Evolutionary conservation across 2,329 filamentous ascomycete genomes (phyloP).

Genomic region (Fusarium concolor): DNA sequence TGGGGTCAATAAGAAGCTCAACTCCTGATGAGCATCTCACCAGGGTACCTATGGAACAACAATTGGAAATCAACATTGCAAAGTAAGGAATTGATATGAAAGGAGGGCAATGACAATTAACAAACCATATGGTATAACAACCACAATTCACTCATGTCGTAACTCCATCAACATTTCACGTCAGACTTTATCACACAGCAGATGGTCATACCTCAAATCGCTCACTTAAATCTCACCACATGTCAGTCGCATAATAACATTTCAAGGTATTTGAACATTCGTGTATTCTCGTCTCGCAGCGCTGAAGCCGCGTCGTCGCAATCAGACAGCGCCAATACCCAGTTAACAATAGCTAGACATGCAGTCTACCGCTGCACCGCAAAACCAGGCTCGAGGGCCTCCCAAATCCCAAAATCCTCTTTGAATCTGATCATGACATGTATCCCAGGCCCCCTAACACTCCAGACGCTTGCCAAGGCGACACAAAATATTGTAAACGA

Average conservation of each 20-base stretch:
- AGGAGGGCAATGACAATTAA: neutral
- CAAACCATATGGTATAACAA: neutral
- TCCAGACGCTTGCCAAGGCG: constrained; percentile 49
- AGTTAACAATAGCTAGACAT: constrained; percentile 49
- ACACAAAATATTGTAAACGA: constrained; percentile 42
- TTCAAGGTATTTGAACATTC: constrained; percentile 47
- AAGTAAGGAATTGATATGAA: neutral
- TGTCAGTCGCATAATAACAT: neutral
- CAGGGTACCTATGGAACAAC: too few relatives aligned
- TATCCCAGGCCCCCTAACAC: constrained; percentile 44
- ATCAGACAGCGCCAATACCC: constrained; percentile 50
- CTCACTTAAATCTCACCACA: neutral
- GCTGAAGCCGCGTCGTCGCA: constrained; percentile 48
- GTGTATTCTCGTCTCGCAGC: constrained; percentile 55
- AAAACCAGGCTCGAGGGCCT: constrained; percentile 54
- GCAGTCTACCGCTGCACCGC: constrained; percentile 48
- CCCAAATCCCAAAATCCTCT: constrained; percentile 48
- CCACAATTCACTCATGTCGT: neutral
- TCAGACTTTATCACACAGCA: neutral
- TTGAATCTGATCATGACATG: constrained; percentile 51
- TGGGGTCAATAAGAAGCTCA: neutral
- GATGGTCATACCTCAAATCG: neutral
- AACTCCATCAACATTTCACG: neutral
- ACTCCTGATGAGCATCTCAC: neutral
- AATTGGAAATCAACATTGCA: too few relatives aligned